Evolutionary conservation across 106 monocot species (phyloP).

Genomic region (Hemerocallis citrina): DNA sequence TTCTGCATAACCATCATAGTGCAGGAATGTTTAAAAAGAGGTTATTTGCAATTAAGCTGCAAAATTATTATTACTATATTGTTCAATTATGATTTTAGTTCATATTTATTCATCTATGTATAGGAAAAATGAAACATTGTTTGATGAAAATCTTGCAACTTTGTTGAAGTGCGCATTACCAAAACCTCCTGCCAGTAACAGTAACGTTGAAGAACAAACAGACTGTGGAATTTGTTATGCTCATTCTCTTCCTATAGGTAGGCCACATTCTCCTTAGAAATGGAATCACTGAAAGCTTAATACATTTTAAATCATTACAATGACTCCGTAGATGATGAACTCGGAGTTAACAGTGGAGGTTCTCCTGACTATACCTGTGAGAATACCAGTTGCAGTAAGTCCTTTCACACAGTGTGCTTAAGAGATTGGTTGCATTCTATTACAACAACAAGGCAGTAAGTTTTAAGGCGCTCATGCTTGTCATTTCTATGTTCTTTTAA

Average conservation of each 20-base stretch:
- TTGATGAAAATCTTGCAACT: constrained; percentile 51
- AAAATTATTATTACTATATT: too few species aligned
- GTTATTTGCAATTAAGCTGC: too few species aligned
- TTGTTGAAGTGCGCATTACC: constrained; percentile 46
- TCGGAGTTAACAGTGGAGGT: constrained; percentile 46
- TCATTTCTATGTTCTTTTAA: neutral
- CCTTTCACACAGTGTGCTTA: constrained; percentile 72
- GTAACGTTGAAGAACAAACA: constrained; percentile 23
- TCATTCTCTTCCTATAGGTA: constrained; percentile 62
- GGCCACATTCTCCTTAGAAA: neutral
- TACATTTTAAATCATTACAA: neutral
- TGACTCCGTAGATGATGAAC: constrained; percentile 54
- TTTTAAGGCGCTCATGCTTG: neutral
- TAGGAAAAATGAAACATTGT: constrained; percentile 40
- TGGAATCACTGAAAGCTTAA: neutral
- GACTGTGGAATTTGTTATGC: constrained; percentile 98
- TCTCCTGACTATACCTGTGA: constrained; percentile 69
- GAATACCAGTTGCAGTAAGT: constrained; percentile 59
- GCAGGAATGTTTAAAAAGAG: too few species aligned
- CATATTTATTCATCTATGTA: neutral
- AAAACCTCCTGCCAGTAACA: constrained; percentile 12
- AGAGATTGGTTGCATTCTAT: constrained; percentile 89
- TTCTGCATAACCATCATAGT: too few species aligned
- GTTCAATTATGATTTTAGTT: too few species aligned
- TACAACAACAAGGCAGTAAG: constrained; percentile 89